These are phyloP conservation scores for Coccomyxa subellipsoidea DNA, from an alignment of 163 green algal species.

Conservation along the genomic window DNA sequence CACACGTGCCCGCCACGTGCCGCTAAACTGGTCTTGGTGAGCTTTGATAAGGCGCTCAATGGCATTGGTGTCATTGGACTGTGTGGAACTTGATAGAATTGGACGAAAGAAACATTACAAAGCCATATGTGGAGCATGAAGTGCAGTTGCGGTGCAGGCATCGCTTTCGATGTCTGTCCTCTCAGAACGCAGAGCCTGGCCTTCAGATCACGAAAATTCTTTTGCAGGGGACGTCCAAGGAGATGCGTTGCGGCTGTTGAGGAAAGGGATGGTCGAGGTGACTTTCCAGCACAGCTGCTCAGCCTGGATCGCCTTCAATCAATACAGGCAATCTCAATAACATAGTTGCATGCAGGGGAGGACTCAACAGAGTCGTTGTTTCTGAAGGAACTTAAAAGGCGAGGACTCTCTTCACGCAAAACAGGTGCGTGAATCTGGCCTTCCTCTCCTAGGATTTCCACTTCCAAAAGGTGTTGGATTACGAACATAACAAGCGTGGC, in stretches of 20 bases:
- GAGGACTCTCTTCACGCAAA: slow-evolving; percentile 10
- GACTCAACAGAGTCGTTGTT: slow-evolving; percentile 27
- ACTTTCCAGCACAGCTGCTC: neutral
- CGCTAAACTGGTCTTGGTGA: too few species aligned
- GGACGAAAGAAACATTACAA: too few species aligned
- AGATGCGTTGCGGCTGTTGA: neutral
- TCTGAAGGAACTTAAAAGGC: slow-evolving; percentile 27
- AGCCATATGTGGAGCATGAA: too few species aligned
- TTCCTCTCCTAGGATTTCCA: too few species aligned
- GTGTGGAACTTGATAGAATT: too few species aligned
- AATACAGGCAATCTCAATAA: neutral
- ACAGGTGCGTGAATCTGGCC: neutral
- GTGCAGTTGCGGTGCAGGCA: too few species aligned
- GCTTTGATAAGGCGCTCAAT: too few species aligned
- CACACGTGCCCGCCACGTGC: too few species aligned
- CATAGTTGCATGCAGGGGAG: neutral
- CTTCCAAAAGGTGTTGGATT: too few species aligned
- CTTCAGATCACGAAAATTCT: neutral
- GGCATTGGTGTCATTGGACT: too few species aligned
- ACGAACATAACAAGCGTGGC: too few species aligned
- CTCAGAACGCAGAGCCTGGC: neutral
- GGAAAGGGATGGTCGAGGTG: neutral
- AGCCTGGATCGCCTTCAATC: neutral
- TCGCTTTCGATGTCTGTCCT: neutral
- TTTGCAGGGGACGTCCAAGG: neutral